Evolutionary conservation across 441 rosid species (phyloP).

Genomic region (Bruguiera hainesii): DNA sequence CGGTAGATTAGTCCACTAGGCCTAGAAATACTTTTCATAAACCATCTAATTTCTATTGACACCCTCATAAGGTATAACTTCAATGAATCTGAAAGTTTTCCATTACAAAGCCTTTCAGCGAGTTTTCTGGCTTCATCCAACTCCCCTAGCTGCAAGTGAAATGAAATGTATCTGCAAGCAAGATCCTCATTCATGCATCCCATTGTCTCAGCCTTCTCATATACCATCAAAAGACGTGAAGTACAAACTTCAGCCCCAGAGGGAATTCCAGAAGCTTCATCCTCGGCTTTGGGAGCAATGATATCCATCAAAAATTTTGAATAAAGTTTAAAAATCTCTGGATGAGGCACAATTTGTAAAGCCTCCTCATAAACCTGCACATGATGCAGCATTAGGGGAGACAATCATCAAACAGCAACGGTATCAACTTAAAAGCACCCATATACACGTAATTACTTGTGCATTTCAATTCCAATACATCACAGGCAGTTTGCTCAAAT

Average conservation of each 20-base stretch:
- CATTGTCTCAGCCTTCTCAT: slow-evolving; percentile 57
- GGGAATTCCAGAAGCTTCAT: slow-evolving; percentile 21
- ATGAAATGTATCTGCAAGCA: slow-evolving; percentile 59
- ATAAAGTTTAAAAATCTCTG: slow-evolving; percentile 51
- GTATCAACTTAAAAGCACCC: neutral
- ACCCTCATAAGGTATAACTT: slow-evolving; percentile 61
- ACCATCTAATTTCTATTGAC: slow-evolving; percentile 47
- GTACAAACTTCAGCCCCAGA: slow-evolving; percentile 24
- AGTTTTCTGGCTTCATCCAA: slow-evolving; percentile 55
- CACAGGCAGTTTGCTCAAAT: neutral
- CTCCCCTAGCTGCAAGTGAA: slow-evolving; percentile 58
- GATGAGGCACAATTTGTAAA: slow-evolving; percentile 47
- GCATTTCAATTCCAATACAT: neutral
- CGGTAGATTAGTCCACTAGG: too few species aligned
- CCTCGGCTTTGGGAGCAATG: slow-evolving; percentile 33
- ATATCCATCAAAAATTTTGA: slow-evolving; percentile 54
- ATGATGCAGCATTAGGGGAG: slow-evolving; percentile 14
- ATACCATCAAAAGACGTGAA: slow-evolving; percentile 46
- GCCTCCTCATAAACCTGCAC: slow-evolving; percentile 79
- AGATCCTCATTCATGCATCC: slow-evolving; percentile 65
- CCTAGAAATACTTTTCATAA: slow-evolving; percentile 31
- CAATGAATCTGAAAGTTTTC: slow-evolving; percentile 45
- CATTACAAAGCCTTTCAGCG: slow-evolving; percentile 58
- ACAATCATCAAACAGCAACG: neutral
- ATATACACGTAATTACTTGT: neutral